These are phyloP conservation scores for Kazachstania sp. DNA, from an alignment of 1,139 yeast genomes.

Conservation along the genomic window DNA sequence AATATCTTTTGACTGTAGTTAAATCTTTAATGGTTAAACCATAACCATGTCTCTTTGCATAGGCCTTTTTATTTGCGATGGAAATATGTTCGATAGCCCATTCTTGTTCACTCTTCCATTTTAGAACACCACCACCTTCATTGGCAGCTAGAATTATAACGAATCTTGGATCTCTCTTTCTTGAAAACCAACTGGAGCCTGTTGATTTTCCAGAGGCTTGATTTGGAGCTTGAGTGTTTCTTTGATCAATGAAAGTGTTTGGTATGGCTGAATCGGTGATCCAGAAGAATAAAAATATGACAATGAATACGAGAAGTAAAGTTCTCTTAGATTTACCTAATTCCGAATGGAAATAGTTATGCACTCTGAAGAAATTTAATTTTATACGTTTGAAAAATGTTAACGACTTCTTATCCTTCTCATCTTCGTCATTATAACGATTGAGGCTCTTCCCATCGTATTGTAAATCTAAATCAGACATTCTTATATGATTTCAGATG, in stretches of 20 bases:
- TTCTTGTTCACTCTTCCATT: slow-evolving; percentile 96
- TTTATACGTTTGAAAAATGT: background rate
- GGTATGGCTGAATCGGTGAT: slow-evolving; percentile 8
- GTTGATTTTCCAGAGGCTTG: background rate
- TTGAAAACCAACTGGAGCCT: slow-evolving; percentile 5
- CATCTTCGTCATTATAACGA: slow-evolving; percentile 1
- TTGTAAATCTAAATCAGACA: slow-evolving; percentile 1
- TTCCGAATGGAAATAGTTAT: background rate
- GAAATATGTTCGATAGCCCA: slow-evolving; percentile 95
- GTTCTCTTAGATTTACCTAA: background rate
- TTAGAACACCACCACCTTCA: slow-evolving; percentile 95
- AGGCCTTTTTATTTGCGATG: slow-evolving; percentile 79
- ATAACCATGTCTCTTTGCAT: slow-evolving; percentile 85
- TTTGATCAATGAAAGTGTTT: background rate
- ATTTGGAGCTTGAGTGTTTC: background rate
- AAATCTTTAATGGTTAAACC: slow-evolving; percentile 82
- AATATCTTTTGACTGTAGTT: slow-evolving; percentile 78
- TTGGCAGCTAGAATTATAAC: slow-evolving; percentile 91
- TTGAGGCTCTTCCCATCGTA: slow-evolving; percentile 1
- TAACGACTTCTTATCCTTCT: slow-evolving; percentile 1
- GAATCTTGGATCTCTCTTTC: slow-evolving; percentile 40
- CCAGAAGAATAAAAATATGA: slow-evolving; percentile 16
- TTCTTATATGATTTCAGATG: background rate
- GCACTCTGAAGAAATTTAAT: background rate
- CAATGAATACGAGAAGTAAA: slow-evolving; percentile 9